phyloP scores from a whole-genome alignment of 164 flowering plant genomes.

The Umbellularia californica region DNA sequence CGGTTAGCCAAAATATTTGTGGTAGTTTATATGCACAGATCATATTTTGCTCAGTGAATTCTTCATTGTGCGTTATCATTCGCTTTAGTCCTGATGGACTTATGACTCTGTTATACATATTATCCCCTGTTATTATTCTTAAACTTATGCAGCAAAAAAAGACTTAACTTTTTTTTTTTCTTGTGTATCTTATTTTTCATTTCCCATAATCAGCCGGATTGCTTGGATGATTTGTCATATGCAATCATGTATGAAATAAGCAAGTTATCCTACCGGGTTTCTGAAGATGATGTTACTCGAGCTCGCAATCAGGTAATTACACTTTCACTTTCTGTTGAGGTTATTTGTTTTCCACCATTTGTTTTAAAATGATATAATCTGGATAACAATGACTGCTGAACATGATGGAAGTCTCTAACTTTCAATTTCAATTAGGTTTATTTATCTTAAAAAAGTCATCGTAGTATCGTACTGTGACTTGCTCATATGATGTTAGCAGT shows the following conservation, averaged over 20 bases:
- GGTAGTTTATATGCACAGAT: background rate
- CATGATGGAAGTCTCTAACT: background rate
- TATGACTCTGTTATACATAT: background rate
- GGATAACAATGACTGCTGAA: background rate
- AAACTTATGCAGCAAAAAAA: background rate
- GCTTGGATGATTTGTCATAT: slow-evolving; percentile 83
- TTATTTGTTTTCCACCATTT: background rate
- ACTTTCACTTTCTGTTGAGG: background rate
- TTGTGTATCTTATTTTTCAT: background rate
- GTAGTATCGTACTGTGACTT: too few relatives aligned
- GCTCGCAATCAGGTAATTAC: slow-evolving; percentile 84
- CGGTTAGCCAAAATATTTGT: background rate
- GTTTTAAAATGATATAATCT: background rate
- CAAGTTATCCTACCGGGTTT: slow-evolving; percentile 74
- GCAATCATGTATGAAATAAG: slow-evolving; percentile 84
- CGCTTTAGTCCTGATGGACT: background rate
- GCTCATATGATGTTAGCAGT: too few relatives aligned
- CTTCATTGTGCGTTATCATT: background rate
- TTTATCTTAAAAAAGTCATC: too few relatives aligned
- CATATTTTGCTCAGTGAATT: too few relatives aligned
- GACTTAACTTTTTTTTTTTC: background rate
- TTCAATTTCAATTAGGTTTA: background rate
- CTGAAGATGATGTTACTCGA: slow-evolving; percentile 88
- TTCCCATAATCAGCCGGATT: slow-evolving; percentile 59
- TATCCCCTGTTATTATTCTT: background rate